These are phyloP conservation scores for Phyllosticta ampelicida DNA, from an alignment of 2,329 filamentous ascomycete genomes.

Conservation along the genomic window DNA sequence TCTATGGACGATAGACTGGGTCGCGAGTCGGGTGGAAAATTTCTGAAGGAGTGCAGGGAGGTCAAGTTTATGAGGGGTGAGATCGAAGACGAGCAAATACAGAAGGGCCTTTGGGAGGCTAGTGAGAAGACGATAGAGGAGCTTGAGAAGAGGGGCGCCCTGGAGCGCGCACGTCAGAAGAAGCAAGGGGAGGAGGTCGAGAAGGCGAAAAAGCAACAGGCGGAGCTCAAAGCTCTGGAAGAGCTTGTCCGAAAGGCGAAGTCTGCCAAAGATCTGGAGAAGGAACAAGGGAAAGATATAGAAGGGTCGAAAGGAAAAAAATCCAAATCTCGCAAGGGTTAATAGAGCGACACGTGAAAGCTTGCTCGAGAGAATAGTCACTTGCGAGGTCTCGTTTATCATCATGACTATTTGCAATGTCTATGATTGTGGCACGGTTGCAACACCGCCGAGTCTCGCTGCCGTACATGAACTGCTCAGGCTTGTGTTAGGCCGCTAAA, in stretches of 20 bases:
- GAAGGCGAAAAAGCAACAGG: conserved; percentile 24
- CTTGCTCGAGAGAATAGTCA: not conserved
- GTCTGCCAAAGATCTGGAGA: conserved; percentile 9
- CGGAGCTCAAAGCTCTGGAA: conserved; percentile 15
- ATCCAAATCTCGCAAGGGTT: not conserved
- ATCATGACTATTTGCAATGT: not conserved
- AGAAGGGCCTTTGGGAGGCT: conserved; percentile 80
- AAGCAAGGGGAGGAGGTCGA: conserved; percentile 33
- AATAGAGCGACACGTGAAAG: not conserved
- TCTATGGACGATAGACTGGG: conserved; percentile 69
- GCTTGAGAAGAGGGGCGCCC: conserved; percentile 68
- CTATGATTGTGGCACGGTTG: not conserved
- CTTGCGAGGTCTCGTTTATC: not conserved
- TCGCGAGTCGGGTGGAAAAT: conserved; percentile 53
- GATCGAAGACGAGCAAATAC: conserved; percentile 64
- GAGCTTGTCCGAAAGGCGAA: conserved; percentile 11
- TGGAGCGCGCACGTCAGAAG: conserved; percentile 48
- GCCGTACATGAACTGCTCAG: too few species aligned
- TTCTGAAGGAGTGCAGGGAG: conserved; percentile 83
- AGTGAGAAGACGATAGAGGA: conserved; percentile 76
- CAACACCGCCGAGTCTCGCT: too few species aligned
- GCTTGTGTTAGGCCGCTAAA: too few species aligned
- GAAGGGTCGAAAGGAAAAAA: conserved; percentile 12
- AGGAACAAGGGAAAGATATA: conserved; percentile 11
- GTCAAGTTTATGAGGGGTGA: conserved; percentile 62